Base-by-base conservation (phyloP, 306 rosid genomes). In the Castanea crenata region DNA sequence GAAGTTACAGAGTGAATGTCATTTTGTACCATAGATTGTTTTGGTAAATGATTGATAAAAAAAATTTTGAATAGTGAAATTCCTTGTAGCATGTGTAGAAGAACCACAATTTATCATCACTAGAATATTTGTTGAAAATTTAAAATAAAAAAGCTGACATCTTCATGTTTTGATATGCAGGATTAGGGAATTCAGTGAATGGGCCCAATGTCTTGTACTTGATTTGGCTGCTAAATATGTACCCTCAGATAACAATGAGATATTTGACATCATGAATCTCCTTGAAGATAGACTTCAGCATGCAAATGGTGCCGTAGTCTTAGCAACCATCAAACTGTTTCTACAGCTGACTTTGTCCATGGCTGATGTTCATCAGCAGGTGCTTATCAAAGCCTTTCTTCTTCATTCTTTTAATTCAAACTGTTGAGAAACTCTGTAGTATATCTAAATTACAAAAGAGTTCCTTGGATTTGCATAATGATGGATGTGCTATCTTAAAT, bases 281-380 rank as follows among this genome's bases (percentile, higher is more conserved):
- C 99, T 96, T 72, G 99, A 96, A 87, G 99, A 96, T 85, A 89
- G 99, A 88, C 98, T 96, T 76, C 99, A 96, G 83, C 99, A 93
- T 88, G 97, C 99, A 85, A 96, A 96, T 85, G 99, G 99, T 74
- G 98, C 99, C 44, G 99, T 96, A 84, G 99, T 96, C 85, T 88
- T 96, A 84, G 98, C 99, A 83, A 90, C 97, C 78, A 83, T 76
- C 75, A 96, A 96, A 96, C 82, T 96, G 76, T 96, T 96, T 89
- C 91, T 96, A 51, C 99, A 96, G 11, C 82, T 96, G 92, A 96
- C 99, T 84, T 85, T 96, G 80, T 93, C 99, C 35, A 93, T 96
- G 99, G 88, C 96, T 25, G 98, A 96, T 82, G 98, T 93, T 78
- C 99, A 96, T 88, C 99, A 96, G 91, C 98, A 96, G 98, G 99